Evolutionary conservation across 2,329 filamentous ascomycete species (phyloP).

Genomic region (Colletotrichum sp.): DNA sequence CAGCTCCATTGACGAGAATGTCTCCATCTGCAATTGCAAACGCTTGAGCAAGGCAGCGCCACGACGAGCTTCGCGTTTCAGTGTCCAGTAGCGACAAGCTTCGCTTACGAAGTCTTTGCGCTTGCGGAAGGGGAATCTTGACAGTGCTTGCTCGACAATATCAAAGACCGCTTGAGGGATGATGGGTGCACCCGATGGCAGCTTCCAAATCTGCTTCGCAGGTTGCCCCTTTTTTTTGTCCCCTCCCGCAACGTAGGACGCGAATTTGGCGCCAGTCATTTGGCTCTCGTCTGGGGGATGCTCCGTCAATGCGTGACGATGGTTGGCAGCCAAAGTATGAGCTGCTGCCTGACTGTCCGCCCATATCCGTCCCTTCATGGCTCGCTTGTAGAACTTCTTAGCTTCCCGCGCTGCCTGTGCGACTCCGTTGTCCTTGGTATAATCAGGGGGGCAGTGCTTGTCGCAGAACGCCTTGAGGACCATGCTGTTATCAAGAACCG

Average conservation of each 20-base stretch:
- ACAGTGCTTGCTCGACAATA: constrained; percentile 81
- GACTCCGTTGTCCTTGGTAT: constrained; percentile 85
- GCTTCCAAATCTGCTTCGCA: constrained; percentile 80
- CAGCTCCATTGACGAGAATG: constrained; percentile 96
- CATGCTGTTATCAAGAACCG: constrained; percentile 78
- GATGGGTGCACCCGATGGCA: constrained; percentile 93
- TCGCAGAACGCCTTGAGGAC: constrained; percentile 95
- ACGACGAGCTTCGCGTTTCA: constrained; percentile 91
- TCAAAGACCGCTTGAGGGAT: constrained; percentile 90
- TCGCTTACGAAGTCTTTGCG: constrained; percentile 93
- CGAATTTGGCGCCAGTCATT: constrained; percentile 82
- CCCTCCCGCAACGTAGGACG: constrained; percentile 64
- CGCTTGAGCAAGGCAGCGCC: constrained; percentile 92
- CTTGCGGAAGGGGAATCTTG: constrained; percentile 80
- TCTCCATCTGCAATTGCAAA: constrained; percentile 92
- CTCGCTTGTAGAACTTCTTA: constrained; percentile 86
- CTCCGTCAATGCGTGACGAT: constrained; percentile 66
- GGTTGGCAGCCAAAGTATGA: constrained; percentile 77
- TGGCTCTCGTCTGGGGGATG: constrained; percentile 83
- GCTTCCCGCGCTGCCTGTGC: constrained; percentile 81
- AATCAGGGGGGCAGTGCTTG: constrained; percentile 90
- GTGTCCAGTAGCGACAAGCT: constrained; percentile 95
- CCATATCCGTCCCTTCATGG: constrained; percentile 90
- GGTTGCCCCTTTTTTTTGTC: constrained; percentile 77
- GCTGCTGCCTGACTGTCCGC: constrained; percentile 88